Evolutionary conservation across 176 grass and related monocot species (phyloP).

Genomic region (Pontederia paniculata): DNA sequence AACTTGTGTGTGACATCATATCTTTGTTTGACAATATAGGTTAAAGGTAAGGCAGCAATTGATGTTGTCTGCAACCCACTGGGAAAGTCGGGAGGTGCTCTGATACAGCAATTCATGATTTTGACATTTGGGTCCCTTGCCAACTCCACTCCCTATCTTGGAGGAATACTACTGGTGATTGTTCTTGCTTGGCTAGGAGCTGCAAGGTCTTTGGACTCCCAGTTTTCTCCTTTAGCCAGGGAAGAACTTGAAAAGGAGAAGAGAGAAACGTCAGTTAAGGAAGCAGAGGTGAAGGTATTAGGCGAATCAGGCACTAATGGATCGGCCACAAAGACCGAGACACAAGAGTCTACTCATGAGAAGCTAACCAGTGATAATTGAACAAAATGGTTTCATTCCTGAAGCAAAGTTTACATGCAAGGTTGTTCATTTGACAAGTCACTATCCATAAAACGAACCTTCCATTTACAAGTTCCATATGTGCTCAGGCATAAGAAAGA

Average conservation of each 20-base stretch:
- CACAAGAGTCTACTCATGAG: too few relatives aligned
- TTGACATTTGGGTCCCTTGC: slow-evolving; percentile 69
- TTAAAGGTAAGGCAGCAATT: slow-evolving; percentile 89
- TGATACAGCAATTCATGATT: slow-evolving; percentile 90
- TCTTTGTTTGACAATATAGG: slow-evolving; percentile 17
- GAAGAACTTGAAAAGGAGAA: slow-evolving; percentile 16
- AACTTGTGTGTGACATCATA: background rate
- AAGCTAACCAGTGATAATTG: too few relatives aligned
- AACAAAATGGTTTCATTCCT: too few relatives aligned
- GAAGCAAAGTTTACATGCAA: too few relatives aligned
- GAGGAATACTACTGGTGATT: slow-evolving; percentile 51
- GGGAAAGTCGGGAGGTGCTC: slow-evolving; percentile 68
- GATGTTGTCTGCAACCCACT: slow-evolving; percentile 90
- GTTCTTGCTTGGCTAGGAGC: slow-evolving; percentile 65
- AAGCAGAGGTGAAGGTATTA: too few relatives aligned
- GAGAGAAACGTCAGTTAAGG: background rate
- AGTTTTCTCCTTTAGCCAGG: slow-evolving; percentile 37
- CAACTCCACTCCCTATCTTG: slow-evolving; percentile 85
- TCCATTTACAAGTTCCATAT: too few relatives aligned
- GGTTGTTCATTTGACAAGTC: too few relatives aligned
- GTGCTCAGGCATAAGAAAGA: too few relatives aligned
- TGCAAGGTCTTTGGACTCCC: slow-evolving; percentile 52
- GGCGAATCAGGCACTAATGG: too few relatives aligned
- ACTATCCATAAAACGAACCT: too few relatives aligned
- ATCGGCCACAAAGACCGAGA: too few relatives aligned